Percentiles rank a stretch among this genome's conserved stretches.
Conservation (phyloP, 805 yeast species). For the Danielia reshetovae region DNA sequence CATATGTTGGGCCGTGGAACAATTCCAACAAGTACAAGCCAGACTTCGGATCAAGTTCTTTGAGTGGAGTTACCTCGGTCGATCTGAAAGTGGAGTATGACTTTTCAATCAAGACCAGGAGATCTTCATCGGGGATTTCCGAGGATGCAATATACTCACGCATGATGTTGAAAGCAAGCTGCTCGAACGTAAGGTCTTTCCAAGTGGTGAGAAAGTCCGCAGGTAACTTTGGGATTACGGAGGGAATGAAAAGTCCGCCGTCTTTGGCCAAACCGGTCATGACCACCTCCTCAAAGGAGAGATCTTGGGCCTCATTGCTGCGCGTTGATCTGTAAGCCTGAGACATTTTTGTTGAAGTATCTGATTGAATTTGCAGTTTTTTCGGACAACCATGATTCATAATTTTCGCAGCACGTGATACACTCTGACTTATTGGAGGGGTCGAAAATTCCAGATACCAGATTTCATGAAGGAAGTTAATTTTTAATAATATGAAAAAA, state of each 20-base stretch:
- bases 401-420: slow-evolving; percentile 2
- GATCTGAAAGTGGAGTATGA: slow-evolving; percentile 91
- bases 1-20: slow-evolving; percentile 99
- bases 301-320: slow-evolving; percentile 45
- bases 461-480: too few species aligned
- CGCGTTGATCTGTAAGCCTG: slow-evolving; percentile 73
- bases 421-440: too few species aligned
- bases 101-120: slow-evolving; percentile 54
- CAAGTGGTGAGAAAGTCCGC: slow-evolving; percentile 57
- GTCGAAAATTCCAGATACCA: too few species aligned
- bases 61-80: slow-evolving; percentile 84
- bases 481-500: too few species aligned
- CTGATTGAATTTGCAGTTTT: neutral
- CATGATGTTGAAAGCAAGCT: slow-evolving; percentile 83
- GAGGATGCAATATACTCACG: slow-evolving; percentile 65
- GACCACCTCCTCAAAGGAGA: slow-evolving; percentile 76
- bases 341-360: slow-evolving; percentile 8
- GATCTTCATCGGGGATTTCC: slow-evolving; percentile 72
- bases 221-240: slow-evolving; percentile 67
- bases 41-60: slow-evolving; percentile 52
- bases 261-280: slow-evolving; percentile 92
- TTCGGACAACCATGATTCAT: slow-evolving; percentile 4
- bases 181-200: slow-evolving; percentile 74
- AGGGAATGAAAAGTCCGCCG: slow-evolving; percentile 93
- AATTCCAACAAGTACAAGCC: slow-evolving; percentile 79